Evolutionary conservation across 139 green algal species (phyloP).

Genomic region (Microglena sp.): DNA sequence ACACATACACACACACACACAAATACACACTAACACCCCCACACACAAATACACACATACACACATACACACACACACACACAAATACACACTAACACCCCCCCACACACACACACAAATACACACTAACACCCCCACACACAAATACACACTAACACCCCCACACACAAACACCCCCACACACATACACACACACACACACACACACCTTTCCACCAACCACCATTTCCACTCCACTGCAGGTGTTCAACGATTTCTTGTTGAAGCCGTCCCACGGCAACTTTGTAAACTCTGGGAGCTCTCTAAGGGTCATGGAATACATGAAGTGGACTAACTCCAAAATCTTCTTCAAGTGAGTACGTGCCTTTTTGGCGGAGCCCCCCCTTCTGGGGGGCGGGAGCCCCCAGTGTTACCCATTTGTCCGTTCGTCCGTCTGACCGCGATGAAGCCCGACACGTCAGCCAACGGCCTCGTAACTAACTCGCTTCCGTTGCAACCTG

Average conservation of each 20-base stretch:
- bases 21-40: background rate
- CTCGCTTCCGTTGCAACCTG: too few relatives aligned
- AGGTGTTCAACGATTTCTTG: slow-evolving; percentile 42
- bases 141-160: background rate
- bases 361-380: too few relatives aligned
- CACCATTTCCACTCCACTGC: background rate
- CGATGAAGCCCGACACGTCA: too few relatives aligned
- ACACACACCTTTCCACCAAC: background rate
- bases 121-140: too few relatives aligned
- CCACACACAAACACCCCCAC: background rate
- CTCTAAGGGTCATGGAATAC: slow-evolving; percentile 32
- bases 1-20: background rate
- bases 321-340: slow-evolving; percentile 35
- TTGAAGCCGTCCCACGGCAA: slow-evolving; percentile 22
- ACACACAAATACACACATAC: too few relatives aligned
- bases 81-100: background rate
- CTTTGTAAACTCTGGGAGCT: slow-evolving; percentile 13
- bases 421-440: too few relatives aligned
- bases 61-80: background rate
- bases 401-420: too few relatives aligned
- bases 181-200: slow-evolving; percentile 2
- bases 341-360: slow-evolving; percentile 32
- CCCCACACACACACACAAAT: background rate
- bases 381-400: too few relatives aligned
- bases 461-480: too few relatives aligned